Percentiles rank a stretch among this genome's conserved stretches.
These are phyloP conservation scores for Piromyces sp. DNA, from an alignment of 192 early-diverging fungal species.

Conservation along the genomic window DNA sequence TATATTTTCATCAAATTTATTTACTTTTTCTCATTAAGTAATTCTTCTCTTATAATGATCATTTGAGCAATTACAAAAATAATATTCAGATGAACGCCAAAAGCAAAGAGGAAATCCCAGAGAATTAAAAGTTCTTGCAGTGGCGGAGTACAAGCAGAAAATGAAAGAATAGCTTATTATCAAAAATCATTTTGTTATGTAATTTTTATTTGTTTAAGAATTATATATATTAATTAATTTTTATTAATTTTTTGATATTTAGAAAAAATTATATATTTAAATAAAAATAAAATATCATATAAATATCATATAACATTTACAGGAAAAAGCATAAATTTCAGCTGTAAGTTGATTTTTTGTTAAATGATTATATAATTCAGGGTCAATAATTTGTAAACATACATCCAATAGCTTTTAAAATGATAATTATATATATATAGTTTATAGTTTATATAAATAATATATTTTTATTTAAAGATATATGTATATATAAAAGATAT, in stretches of 20 bases:
- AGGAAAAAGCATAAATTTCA: constrained; percentile 75
- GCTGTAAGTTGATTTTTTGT: constrained; percentile 50
- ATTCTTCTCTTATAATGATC: constrained; percentile 51
- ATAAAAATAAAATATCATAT: neutral
- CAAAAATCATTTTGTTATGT: too few species aligned
- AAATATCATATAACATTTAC: constrained; percentile 20
- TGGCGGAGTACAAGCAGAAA: constrained; percentile 76
- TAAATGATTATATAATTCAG: constrained; percentile 49
- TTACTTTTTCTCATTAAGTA: constrained; percentile 51
- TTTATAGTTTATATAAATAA: too few species aligned
- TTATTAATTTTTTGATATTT: too few species aligned
- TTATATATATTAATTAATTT: neutral
- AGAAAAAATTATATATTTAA: too few species aligned
- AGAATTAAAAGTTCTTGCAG: constrained; percentile 62
- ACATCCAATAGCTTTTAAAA: constrained; percentile 63
- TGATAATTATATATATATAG: too few species aligned
- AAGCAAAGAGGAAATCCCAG: constrained; percentile 86
- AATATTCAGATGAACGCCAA: constrained; percentile 83
- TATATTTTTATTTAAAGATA: too few species aligned
- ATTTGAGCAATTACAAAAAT: constrained; percentile 75
- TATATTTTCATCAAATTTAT: too few species aligned
- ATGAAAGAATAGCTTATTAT: constrained; percentile 73
- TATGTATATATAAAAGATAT: too few species aligned
- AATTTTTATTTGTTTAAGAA: too few species aligned
- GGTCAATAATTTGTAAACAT: constrained; percentile 59